phyloP scores from a whole-genome alignment of 192 early-diverging fungal genomes.

The Linnemannia zychae region DNA sequence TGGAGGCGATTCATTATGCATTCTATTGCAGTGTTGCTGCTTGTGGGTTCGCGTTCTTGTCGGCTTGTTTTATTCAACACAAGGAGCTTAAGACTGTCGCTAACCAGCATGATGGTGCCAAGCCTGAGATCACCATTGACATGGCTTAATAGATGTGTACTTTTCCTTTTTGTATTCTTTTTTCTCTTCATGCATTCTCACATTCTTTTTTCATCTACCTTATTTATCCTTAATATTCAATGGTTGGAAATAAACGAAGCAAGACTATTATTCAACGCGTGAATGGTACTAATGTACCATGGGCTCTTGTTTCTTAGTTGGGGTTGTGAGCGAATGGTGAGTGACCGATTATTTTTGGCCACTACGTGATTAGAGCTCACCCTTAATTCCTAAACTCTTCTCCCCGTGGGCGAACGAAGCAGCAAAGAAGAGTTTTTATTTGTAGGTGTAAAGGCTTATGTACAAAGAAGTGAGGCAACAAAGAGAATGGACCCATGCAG shows the following conservation, averaged over 20 bases:
- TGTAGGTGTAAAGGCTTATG: neutral
- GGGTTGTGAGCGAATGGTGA: too few relatives aligned
- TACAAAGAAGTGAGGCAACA: neutral
- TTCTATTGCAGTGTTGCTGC: conserved; percentile 6
- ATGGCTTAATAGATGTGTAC: conserved; percentile 11
- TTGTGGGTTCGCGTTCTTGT: neutral
- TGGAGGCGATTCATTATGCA: neutral
- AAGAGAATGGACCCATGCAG: neutral
- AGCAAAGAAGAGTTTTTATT: neutral
- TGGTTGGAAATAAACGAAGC: neutral
- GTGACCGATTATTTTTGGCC: too few relatives aligned
- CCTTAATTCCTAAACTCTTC: neutral
- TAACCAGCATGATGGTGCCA: neutral
- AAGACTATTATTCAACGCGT: neutral
- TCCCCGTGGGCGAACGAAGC: neutral
- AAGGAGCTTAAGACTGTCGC: conserved; percentile 37
- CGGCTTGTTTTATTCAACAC: conserved; percentile 12
- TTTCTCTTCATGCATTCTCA: neutral
- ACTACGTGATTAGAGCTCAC: too few relatives aligned
- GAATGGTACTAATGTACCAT: too few relatives aligned
- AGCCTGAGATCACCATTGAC: conserved; percentile 24
- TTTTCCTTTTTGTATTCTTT: neutral
- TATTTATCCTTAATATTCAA: neutral
- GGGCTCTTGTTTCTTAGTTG: too few relatives aligned
- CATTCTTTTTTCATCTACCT: neutral